Evolutionary conservation across 129 eudicot species (phyloP).

Genomic region (Sambucus nigra): DNA sequence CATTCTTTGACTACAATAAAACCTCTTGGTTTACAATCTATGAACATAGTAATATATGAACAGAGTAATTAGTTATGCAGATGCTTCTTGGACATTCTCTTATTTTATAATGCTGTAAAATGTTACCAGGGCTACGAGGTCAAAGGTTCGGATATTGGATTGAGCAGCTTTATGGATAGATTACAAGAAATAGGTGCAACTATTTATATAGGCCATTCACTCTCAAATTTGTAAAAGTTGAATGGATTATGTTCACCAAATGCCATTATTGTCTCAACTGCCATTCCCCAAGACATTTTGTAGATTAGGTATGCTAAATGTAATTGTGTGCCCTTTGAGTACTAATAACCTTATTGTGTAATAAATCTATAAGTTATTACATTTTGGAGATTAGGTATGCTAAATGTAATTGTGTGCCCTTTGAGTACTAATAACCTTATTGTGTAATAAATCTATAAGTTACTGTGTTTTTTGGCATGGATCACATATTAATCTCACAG

Average conservation of each 20-base stretch:
- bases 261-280: conserved; percentile 8
- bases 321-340: conserved; percentile 10
- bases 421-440: neutral
- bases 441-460: neutral
- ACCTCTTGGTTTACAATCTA: too few species aligned
- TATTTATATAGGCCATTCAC: conserved; percentile 13
- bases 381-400: too few species aligned
- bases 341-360: neutral
- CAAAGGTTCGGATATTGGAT: conserved; percentile 19
- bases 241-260: conserved; percentile 6
- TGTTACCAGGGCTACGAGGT: conserved; percentile 12
- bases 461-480: neutral
- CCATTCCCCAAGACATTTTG: conserved; percentile 7
- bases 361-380: neutral
- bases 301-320: conserved; percentile 8
- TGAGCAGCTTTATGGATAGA: conserved; percentile 19
- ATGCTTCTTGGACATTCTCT: too few species aligned
- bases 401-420: too few species aligned
- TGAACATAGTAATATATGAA: too few species aligned
- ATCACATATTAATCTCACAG: neutral
- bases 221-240: neutral
- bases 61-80: too few species aligned
- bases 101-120: neutral
- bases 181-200: conserved; percentile 10
- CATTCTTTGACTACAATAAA: too few species aligned